These are phyloP conservation scores for Discostella stelligera DNA, from an alignment of 352 stramenopile genomes.

Conservation along the genomic window DNA sequence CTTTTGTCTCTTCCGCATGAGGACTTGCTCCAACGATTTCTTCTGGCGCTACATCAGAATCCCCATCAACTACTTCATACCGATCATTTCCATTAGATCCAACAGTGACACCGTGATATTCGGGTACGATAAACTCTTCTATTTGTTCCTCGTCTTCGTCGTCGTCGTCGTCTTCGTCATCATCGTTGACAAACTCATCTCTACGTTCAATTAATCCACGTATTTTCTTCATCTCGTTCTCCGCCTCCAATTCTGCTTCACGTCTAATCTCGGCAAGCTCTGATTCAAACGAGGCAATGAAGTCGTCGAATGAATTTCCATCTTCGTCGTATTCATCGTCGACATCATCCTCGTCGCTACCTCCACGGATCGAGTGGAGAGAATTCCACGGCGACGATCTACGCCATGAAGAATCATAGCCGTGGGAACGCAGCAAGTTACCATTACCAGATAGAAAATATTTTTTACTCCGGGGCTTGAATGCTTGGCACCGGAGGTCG, in stretches of 20 bases:
- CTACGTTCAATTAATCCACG: constrained; percentile 23
- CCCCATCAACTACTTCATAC: background rate
- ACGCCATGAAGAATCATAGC: background rate
- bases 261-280: constrained; percentile 39
- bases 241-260: constrained; percentile 41
- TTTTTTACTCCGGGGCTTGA: constrained; percentile 4
- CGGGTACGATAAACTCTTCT: background rate
- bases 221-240: constrained; percentile 47
- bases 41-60: background rate
- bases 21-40: background rate
- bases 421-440: background rate
- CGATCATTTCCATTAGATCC: background rate
- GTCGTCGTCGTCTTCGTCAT: constrained; percentile 14
- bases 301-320: constrained; percentile 14
- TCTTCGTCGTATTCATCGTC: constrained; percentile 8
- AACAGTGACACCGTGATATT: background rate
- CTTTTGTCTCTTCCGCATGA: background rate
- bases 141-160: background rate
- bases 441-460: background rate
- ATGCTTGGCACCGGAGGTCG: constrained; percentile 16
- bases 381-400: background rate
- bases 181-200: background rate
- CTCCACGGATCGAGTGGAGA: constrained; percentile 23
- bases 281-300: constrained; percentile 49
- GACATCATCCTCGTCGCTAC: background rate